A percentile compares a stretch with the other conserved stretches of the same genome.
Conservation (phyloP, 2,329 filamentous ascomycete species). For the Penicillium sp. region DNA sequence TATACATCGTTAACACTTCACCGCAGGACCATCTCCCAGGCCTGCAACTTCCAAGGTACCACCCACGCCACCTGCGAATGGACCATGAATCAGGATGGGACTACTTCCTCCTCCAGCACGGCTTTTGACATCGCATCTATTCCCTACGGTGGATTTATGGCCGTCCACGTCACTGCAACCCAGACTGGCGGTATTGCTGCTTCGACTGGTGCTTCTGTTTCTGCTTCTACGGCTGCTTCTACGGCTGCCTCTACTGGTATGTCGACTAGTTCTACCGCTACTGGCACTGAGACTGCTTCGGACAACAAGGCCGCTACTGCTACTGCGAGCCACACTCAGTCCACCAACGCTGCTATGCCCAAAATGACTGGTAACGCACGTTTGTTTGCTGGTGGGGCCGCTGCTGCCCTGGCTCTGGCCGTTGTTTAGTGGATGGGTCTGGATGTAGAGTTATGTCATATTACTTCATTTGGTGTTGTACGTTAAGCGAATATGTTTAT, state of each 20-base stretch:
- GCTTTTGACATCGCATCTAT: not conserved
- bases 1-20: not conserved
- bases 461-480: not conserved
- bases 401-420: conserved; percentile 11
- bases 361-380: conserved; percentile 13
- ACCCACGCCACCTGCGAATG: conserved; percentile 1
- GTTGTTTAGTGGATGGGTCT: not conserved
- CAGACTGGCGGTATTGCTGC: not conserved
- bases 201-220: conserved; percentile 5
- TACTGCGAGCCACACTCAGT: conserved; percentile 3
- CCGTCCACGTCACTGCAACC: conserved; percentile 8
- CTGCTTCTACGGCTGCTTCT: not conserved
- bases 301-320: conserved; percentile 1
- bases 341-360: conserved; percentile 16
- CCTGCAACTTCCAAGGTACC: conserved; percentile 4
- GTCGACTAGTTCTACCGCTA: not conserved
- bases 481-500: not conserved
- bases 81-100: not conserved
- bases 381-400: conserved; percentile 18
- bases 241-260: conserved; percentile 1
- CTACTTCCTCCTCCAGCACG: not conserved
- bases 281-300: conserved; percentile 1
- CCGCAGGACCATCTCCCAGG: conserved; percentile 1
- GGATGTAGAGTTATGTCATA: not conserved
- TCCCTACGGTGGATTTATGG: conserved; percentile 4